Conservation (phyloP, 768 basidiomycete species). For the Trametes cubensis region DNA sequence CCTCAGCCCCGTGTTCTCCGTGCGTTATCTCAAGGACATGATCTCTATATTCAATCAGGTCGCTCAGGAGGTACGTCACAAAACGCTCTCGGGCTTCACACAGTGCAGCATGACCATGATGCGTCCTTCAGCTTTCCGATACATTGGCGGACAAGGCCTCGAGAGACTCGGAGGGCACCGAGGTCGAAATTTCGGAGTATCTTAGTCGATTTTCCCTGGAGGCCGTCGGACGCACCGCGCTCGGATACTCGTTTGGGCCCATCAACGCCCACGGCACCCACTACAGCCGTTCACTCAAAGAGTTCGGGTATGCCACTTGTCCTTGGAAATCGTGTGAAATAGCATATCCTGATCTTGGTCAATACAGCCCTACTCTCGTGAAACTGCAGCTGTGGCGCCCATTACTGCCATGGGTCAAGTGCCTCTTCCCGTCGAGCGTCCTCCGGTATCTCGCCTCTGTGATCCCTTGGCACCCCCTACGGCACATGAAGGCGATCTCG, state of each 20-base stretch:
- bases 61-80: background rate
- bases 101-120: too few relatives aligned
- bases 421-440: background rate
- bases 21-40: slow-evolving; percentile 1
- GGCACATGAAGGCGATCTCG: slow-evolving; percentile 3
- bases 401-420: slow-evolving; percentile 4
- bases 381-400: background rate
- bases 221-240: slow-evolving; percentile 5
- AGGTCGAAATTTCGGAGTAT: slow-evolving; percentile 9
- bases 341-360: background rate
- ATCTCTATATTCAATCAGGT: slow-evolving; percentile 1
- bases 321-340: background rate
- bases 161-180: background rate
- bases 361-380: slow-evolving; percentile 1
- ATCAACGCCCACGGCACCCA: slow-evolving; percentile 4
- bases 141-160: background rate
- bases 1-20: slow-evolving; percentile 9
- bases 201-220: slow-evolving; percentile 5
- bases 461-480: background rate
- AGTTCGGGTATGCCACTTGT: background rate
- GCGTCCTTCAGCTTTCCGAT: slow-evolving; percentile 9
- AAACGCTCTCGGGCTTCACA: too few relatives aligned
- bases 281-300: slow-evolving; percentile 12
- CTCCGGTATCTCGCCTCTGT: background rate
- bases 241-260: slow-evolving; percentile 12